These are phyloP conservation scores for Alternaria burnsii DNA, from an alignment of 2,329 filamentous ascomycete genomes.

Conservation along the genomic window DNA sequence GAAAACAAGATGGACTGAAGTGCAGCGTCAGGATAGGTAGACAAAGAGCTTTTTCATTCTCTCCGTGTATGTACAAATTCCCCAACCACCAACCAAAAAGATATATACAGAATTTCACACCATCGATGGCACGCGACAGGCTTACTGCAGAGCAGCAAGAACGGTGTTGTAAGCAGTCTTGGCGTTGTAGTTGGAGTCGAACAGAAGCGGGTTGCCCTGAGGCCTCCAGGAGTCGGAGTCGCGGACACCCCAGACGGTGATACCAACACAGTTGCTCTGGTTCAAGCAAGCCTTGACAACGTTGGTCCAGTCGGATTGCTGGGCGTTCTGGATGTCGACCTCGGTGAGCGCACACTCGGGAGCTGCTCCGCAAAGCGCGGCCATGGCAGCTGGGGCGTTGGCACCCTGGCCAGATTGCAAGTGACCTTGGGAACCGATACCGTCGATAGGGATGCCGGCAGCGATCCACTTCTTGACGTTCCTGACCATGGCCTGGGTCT, in stretches of 20 bases:
- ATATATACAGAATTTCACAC: constrained; percentile 6
- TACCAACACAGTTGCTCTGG: constrained; percentile 69
- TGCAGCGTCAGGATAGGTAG: background rate
- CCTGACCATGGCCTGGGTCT: constrained; percentile 65
- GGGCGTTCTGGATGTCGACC: constrained; percentile 71
- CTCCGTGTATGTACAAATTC: constrained; percentile 17
- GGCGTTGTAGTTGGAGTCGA: constrained; percentile 54
- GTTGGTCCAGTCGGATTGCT: constrained; percentile 66
- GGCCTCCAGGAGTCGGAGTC: constrained; percentile 59
- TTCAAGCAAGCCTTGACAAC: constrained; percentile 67
- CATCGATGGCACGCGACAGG: background rate
- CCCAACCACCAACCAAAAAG: background rate
- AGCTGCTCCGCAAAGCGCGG: constrained; percentile 62
- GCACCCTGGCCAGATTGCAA: constrained; percentile 60
- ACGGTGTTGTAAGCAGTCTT: constrained; percentile 54
- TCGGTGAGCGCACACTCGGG: constrained; percentile 72
- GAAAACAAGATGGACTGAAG: constrained; percentile 11
- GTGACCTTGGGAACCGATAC: constrained; percentile 61
- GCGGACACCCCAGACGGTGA: constrained; percentile 69
- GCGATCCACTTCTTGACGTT: constrained; percentile 72
- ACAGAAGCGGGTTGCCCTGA: constrained; percentile 54
- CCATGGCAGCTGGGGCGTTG: constrained; percentile 57
- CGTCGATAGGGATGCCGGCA: constrained; percentile 70
- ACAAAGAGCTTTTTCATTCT: background rate
- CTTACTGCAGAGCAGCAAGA: constrained; percentile 36